Evolutionary conservation across 2,329 filamentous ascomycete species (phyloP).

Genomic region (Dothistroma septosporum): DNA sequence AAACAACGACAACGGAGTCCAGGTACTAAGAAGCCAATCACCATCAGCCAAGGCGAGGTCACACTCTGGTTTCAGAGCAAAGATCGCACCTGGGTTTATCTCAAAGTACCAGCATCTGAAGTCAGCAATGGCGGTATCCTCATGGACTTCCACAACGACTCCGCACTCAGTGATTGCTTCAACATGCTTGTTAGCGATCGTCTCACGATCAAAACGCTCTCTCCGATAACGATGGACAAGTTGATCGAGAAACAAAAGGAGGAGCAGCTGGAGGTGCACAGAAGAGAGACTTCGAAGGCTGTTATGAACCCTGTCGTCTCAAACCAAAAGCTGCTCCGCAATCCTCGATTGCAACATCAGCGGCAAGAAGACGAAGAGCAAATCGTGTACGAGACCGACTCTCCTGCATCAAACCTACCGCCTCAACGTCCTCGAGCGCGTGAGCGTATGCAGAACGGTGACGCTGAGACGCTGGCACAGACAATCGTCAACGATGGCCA

Average conservation of each 20-base stretch:
- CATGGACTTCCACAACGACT: slow-evolving; percentile 4
- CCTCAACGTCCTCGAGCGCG: background rate
- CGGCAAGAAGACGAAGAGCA: slow-evolving; percentile 7
- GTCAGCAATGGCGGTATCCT: slow-evolving; percentile 13
- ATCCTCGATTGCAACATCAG: background rate
- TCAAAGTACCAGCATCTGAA: slow-evolving; percentile 8
- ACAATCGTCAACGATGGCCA: background rate
- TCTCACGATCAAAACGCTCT: background rate
- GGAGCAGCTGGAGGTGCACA: background rate
- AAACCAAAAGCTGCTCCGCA: background rate
- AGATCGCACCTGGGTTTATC: background rate
- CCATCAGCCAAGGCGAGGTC: slow-evolving; percentile 6
- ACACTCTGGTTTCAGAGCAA: background rate
- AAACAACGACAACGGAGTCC: background rate
- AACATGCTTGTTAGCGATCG: background rate
- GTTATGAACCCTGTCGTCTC: background rate
- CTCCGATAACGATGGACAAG: background rate
- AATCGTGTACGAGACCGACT: slow-evolving; percentile 7
- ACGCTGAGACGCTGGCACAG: background rate
- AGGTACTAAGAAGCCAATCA: background rate
- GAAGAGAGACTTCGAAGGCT: background rate
- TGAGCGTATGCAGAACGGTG: slow-evolving; percentile 6
- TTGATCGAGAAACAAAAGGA: background rate
- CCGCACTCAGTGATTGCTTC: background rate
- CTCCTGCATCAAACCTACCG: background rate